Evolutionary conservation across 176 grass and related monocot species (phyloP), one percentile per base, ranked within the genome.

Genomic region (Aegilops sharonensis): DNA sequence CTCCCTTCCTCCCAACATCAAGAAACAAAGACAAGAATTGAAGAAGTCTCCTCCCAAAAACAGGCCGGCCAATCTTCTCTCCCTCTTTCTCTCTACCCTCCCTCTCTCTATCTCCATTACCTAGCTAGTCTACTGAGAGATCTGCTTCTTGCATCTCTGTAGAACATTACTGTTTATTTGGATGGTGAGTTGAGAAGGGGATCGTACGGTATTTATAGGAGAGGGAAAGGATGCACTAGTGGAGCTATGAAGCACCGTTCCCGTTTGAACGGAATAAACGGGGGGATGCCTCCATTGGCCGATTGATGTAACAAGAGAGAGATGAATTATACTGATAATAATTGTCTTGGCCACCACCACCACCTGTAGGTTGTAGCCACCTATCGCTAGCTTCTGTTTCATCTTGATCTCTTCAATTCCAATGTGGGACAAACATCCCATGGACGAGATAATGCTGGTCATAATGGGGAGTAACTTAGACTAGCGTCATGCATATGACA

Each of bases 251-350:
- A 81, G 40, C 37, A 52, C 56, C 25, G 12, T 81, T 71, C 12
- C 83, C 54, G 47, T 94, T 89, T 92, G 81, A 94, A 91, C 80
- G 88, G 92, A 97, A 97, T 92, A 94, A 94, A 87, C 36, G n/a
- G 79, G 84, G 65, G 90, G 75, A 89, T 83, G 89, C 92, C 64
- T 48, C 86, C 57, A 91, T 93, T 93, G 83, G 86, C 20, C 20
- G 25, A 5, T 40, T 76, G 81, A 91, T 88, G 83, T 71, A 88
- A 88, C 78, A 71, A 67, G 36, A 84, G 37, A 76, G 25, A 74
- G 45, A n/a, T 81, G 32, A 78, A 32, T 77, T 87, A 13, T 7
- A 43, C 40, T 81, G 64, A 71, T 54, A 82, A 57, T 70, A 69
- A 87, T 87, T 64, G 48, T 91, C 62, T 88, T 69, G 50, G 68